These are phyloP conservation scores for Sporothrix inflata DNA, from an alignment of 2,329 filamentous ascomycete genomes.

Conservation along the genomic window DNA sequence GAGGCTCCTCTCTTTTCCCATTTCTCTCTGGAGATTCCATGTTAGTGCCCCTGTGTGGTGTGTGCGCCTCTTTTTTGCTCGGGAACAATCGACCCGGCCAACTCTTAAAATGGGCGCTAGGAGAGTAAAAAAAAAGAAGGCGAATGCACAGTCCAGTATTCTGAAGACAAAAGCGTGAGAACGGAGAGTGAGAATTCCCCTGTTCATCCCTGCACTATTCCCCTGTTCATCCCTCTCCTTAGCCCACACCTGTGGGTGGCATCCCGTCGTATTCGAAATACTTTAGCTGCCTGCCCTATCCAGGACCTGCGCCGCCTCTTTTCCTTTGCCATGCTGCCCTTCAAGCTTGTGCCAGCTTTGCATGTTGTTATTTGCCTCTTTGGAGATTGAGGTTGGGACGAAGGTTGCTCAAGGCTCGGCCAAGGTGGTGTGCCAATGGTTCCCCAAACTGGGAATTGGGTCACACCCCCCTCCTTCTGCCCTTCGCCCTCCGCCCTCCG, in stretches of 20 bases:
- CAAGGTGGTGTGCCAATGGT: constrained; percentile 4
- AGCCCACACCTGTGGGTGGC: not conserved
- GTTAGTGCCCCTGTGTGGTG: not conserved
- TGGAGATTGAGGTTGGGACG: constrained; percentile 10
- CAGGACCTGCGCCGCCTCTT: constrained; percentile 7
- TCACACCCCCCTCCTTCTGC: not conserved
- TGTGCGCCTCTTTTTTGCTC: not conserved
- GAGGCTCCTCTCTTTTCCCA: not conserved
- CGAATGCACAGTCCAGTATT: too few species aligned
- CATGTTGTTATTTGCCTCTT: not conserved
- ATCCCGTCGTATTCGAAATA: not conserved
- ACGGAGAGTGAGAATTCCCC: not conserved
- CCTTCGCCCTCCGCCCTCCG: not conserved
- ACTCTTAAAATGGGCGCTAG: not conserved
- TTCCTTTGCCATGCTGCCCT: not conserved
- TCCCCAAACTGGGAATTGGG: not conserved
- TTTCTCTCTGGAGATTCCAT: not conserved
- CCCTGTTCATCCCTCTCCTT: constrained; percentile 1
- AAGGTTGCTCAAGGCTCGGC: not conserved
- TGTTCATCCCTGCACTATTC: not conserved
- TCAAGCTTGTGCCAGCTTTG: not conserved
- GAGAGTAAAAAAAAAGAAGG: not conserved
- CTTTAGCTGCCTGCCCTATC: constrained; percentile 8
- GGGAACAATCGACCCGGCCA: not conserved
- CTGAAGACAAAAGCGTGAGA: not conserved